Base-by-base conservation (phyloP, 192 early-diverging fungal genomes). In the Backusella circina region DNA sequence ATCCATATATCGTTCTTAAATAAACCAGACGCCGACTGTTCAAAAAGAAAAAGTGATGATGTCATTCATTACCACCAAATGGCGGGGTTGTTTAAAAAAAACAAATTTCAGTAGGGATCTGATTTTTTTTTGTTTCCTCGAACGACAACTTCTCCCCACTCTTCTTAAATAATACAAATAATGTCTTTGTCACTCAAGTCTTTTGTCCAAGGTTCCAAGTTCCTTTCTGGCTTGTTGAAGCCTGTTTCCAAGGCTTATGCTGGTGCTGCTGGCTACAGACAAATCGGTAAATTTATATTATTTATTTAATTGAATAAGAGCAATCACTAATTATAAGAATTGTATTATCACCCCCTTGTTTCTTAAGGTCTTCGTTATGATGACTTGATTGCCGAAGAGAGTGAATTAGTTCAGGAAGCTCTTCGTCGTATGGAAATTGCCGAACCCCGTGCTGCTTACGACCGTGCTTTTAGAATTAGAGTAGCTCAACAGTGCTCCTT, bases 381-480 rank as follows among this genome's bases (percentile, higher is more conserved):
- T 87, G 97, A 97, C 83, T 83, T 99, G 61, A 85, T 97, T 82
- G 87, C 86, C 35, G 95, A 96, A 57, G 95, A 99, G 84, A 93
- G 84, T 65, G 87, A 88, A 30, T 84, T 95, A 61, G 91, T 95
- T 50, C 84, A 90, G 74, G 93, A 95, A 80, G 96, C 97, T 4
- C 80, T 97, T 54, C 84, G 88, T 76, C 92, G 96, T 26, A 87
- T 99, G 21, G 82, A 89, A 67, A 87, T 88, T 28, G 68, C 88
- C 13, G 61, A 76, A 30, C 81, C 81, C 30, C 67, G 57, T 38
- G 94, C 93, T 65, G 75, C 78, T 30, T 86, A 94, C 71, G 89
- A 86, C 70, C 92, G 97, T 78, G 80, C 88, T 61, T 96, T 89
- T 87, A 94, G 97, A 75, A 86, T 92, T 79, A 87, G 90, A 75